Base-by-base conservation (phyloP, 176 grass and related monocot genomes). In the Alopecurus myosuroides region DNA sequence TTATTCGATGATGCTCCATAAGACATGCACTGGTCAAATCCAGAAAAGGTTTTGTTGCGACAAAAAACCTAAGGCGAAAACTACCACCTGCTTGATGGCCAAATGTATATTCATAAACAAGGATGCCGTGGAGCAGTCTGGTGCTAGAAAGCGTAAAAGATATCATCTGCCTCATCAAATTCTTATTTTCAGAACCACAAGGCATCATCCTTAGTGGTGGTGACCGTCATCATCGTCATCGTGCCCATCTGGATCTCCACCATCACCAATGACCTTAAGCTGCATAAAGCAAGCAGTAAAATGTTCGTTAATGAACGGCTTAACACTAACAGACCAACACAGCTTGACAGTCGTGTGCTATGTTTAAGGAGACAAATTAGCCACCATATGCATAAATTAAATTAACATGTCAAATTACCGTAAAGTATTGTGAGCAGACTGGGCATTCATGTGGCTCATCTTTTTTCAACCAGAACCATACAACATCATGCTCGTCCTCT, bases 401-500 rank as follows among this genome's bases (percentile, higher is more conserved):
- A 82, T 25, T 68, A 68, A 67, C 52, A 42, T 58, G 33, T 3
- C 17, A 49, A 80, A 79, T 88, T 99, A 96, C 91, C 94, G 71
- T 86, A 86, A 97, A 99, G 71, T 97, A 97, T 70, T 99, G 97
- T 9, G 97, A 96, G 88, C 97, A 99, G 29, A 99, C 84, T 48
- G 91, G 94, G 64, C 97, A 99, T 65, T 94, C 93, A 86, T 96
- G 97, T 3, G 94, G 93, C 30, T 99, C 91, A 56, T 92, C 93
- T 81, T 99, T 99, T 82, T 99, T 89, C 88, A 99, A 88, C 97
- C 97, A 99, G 73, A 99, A 99, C 97, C 97, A 99, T 60, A 96
- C 79, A 30, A 99, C 88, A 82, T 99, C 97, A 90, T 99, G 97
- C 62, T 99, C 94, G 89, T 99, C 97, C 91, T 99, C 97, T 99